Evolutionary conservation across 495 filamentous ascomycete genomes (phyloP).

Genomic region (Penicillium silybi): DNA sequence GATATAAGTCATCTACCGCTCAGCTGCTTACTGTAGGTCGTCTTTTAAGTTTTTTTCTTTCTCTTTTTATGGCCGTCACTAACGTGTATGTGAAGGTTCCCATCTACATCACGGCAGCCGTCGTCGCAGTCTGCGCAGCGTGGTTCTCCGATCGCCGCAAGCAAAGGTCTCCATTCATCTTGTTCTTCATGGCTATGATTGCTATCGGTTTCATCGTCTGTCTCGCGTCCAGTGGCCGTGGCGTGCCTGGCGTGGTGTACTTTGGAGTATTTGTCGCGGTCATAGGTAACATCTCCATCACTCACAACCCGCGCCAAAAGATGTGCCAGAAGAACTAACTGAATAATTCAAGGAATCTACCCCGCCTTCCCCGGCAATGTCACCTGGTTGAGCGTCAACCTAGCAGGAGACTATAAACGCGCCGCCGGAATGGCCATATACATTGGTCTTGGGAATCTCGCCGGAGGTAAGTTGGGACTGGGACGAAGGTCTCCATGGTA

Average conservation of each 20-base stretch:
- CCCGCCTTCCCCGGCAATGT: slow-evolving; percentile 59
- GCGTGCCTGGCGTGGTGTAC: slow-evolving; percentile 63
- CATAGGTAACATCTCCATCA: slow-evolving; percentile 53
- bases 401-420: slow-evolving; percentile 67
- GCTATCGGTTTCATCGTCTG: slow-evolving; percentile 64
- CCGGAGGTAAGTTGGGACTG: slow-evolving; percentile 42
- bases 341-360: slow-evolving; percentile 28
- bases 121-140: slow-evolving; percentile 54
- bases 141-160: slow-evolving; percentile 58
- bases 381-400: slow-evolving; percentile 68
- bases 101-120: slow-evolving; percentile 58
- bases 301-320: background rate
- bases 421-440: slow-evolving; percentile 71
- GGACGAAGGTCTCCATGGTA: background rate
- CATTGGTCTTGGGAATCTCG: slow-evolving; percentile 70
- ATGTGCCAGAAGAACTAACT: background rate
- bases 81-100: slow-evolving; percentile 35
- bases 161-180: slow-evolving; percentile 59
- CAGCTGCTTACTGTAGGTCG: slow-evolving; percentile 58
- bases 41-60: background rate
- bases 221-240: slow-evolving; percentile 35
- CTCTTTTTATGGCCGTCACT: background rate
- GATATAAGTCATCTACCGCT: slow-evolving; percentile 59
- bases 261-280: slow-evolving; percentile 70
- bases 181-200: slow-evolving; percentile 58